Evolutionary conservation across 2,329 filamentous ascomycete species (phyloP).

Genomic region (Penicillium freii): DNA sequence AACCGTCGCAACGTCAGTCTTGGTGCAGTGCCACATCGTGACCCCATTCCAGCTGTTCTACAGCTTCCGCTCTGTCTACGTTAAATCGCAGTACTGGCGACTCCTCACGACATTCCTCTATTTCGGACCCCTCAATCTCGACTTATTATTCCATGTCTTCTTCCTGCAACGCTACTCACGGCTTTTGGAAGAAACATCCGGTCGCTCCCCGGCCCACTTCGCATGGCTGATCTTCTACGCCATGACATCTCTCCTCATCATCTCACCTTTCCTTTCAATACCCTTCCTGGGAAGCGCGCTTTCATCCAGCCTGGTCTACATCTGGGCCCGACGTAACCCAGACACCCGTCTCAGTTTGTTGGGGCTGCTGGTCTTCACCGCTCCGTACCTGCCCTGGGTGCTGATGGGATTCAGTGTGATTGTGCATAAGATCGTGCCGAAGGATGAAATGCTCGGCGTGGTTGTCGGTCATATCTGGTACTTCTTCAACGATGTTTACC

Average conservation of each 20-base stretch:
- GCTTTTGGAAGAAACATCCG: conserved; percentile 91
- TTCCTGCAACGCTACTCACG: conserved; percentile 96
- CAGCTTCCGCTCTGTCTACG: conserved; percentile 86
- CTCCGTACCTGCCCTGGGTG: conserved; percentile 94
- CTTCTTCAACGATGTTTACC: conserved; percentile 96
- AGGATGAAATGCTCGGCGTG: conserved; percentile 94
- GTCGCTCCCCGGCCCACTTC: conserved; percentile 86
- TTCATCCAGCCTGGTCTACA: conserved; percentile 91
- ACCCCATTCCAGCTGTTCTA: conserved; percentile 96
- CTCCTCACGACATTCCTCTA: conserved; percentile 96
- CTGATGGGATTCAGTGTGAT: conserved; percentile 87
- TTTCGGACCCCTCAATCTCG: conserved; percentile 89
- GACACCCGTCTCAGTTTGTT: conserved; percentile 87
- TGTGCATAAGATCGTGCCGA: conserved; percentile 85
- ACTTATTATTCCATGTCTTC: conserved; percentile 96
- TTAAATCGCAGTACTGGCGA: conserved; percentile 96
- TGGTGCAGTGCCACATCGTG: conserved; percentile 91
- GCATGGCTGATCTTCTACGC: conserved; percentile 91
- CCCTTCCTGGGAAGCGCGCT: conserved; percentile 92
- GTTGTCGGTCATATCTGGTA: conserved; percentile 97
- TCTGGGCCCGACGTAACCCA: conserved; percentile 94
- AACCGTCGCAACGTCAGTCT: conserved; percentile 78
- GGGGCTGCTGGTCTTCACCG: conserved; percentile 84
- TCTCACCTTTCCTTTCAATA: conserved; percentile 86
- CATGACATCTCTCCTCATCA: conserved; percentile 70